These are phyloP conservation scores for Tolypocladium tundrense DNA, from an alignment of 2,329 filamentous ascomycete genomes.

Conservation along the genomic window DNA sequence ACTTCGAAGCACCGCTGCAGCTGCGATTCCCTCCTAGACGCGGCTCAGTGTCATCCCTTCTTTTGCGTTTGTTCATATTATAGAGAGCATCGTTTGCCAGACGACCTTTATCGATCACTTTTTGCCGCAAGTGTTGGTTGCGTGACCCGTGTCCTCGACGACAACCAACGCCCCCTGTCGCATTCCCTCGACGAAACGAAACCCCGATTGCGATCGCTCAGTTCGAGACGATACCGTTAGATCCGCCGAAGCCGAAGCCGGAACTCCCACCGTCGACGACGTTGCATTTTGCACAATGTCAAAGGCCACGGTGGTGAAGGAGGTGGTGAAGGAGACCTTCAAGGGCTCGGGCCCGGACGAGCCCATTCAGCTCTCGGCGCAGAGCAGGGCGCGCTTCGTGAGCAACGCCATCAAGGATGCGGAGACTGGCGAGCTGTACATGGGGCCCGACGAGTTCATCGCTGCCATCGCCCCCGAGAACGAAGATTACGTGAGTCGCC, in stretches of 20 bases:
- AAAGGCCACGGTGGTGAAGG: slow-evolving; percentile 44
- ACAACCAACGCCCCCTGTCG: neutral
- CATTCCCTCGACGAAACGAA: neutral
- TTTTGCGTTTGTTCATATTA: neutral
- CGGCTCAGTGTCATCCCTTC: neutral
- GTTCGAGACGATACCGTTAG: neutral
- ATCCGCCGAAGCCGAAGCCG: neutral
- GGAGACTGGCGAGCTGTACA: slow-evolving; percentile 64
- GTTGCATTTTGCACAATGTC: slow-evolving; percentile 17
- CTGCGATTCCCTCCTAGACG: neutral
- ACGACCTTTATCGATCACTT: neutral
- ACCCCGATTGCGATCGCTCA: neutral
- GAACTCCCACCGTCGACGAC: neutral
- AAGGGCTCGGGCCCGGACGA: slow-evolving; percentile 45
- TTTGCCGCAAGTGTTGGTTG: neutral
- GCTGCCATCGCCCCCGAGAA: slow-evolving; percentile 75
- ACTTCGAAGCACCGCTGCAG: neutral
- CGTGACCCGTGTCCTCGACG: neutral
- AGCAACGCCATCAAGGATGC: slow-evolving; percentile 67
- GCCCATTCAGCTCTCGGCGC: slow-evolving; percentile 55
- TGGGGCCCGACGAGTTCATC: slow-evolving; percentile 82
- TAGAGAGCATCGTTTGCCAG: neutral
- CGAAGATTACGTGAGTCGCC: slow-evolving; percentile 77
- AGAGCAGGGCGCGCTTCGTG: slow-evolving; percentile 67
- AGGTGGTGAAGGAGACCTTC: slow-evolving; percentile 70